Evolutionary conservation across 192 early-diverging fungal species (phyloP), one percentile per base, ranked within the genome.

Genomic region (Backusella morwellensis): DNA sequence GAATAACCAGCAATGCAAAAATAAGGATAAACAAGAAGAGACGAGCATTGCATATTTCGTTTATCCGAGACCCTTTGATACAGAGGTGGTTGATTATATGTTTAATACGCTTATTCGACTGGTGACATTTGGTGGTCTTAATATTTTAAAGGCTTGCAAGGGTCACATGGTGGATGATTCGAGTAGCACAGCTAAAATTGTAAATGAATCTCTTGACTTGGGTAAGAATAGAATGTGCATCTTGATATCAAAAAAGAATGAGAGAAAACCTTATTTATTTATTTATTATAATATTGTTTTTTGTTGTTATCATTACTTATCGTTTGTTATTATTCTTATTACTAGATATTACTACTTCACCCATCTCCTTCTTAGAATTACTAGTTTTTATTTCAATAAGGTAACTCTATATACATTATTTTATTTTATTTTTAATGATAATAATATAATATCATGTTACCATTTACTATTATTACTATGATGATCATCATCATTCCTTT

Each of bases 31-130:
- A 17, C 54, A 34, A 38, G 26, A 59, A 23, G 68, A 66, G 15
- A 81, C 80, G n/a, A 73, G 74, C 35, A 81, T 90, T 7, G 66
- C 72, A 3, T 77, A 89, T 34, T 84, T 85, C 72, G 74, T 84
- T 32, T 94, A 92, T 69, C 66, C 82, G 56, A 81, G 86, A 11
- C 81, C 88, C 5, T 93, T 93, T 79, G 91, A 93, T 70, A 85
- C 83, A 59, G 94, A 82, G 2, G 89, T 91, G 79, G 86, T 93
- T 1, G 84, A 89, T 35, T 94, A 95, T 68, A 86, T 89, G 19
- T 84, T 92, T 67, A 85, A 86, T 23, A 89, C 88, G 0, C 72
- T 94, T 35, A 66, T 80, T 9, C 82, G 78, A 0, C 75, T 93
- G 0, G 77, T 90, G 52, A 72, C 75, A 8, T 88, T 91, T 74